Percentiles rank a stretch among this genome's conserved stretches.
Evolutionary conservation across 371 early-diverging fungal genomes (phyloP).

Genomic region (Parasitella parasitica): DNA sequence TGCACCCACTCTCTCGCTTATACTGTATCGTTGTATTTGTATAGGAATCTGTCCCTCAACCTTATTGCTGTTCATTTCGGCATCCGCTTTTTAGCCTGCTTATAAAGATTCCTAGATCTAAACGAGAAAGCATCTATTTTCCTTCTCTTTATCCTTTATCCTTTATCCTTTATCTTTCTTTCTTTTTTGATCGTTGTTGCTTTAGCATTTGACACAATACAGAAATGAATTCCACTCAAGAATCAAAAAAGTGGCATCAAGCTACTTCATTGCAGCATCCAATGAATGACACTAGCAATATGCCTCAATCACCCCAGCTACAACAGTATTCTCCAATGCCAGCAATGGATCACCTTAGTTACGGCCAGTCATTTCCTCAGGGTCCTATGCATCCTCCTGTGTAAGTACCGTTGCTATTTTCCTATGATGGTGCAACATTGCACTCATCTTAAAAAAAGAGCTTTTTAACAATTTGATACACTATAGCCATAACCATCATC

Average conservation of each 20-base stretch:
- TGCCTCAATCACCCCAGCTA: slow-evolving; percentile 25
- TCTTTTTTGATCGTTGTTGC: neutral
- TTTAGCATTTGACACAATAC: neutral
- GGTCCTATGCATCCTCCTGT: slow-evolving; percentile 34
- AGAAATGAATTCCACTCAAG: slow-evolving; percentile 38
- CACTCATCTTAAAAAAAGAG: slow-evolving; percentile 1
- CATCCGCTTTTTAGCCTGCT: slow-evolving; percentile 21
- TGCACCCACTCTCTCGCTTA: neutral
- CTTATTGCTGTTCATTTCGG: slow-evolving; percentile 24
- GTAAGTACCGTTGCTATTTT: slow-evolving; percentile 23
- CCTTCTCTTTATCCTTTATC: slow-evolving; percentile 5
- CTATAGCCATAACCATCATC: slow-evolving; percentile 18
- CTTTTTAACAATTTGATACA: neutral
- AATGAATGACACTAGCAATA: slow-evolving; percentile 25
- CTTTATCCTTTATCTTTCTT: slow-evolving; percentile 2
- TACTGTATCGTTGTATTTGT: neutral
- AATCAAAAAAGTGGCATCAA: slow-evolving; percentile 44
- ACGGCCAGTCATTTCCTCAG: slow-evolving; percentile 31
- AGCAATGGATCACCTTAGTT: slow-evolving; percentile 27
- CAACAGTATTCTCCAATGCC: slow-evolving; percentile 30
- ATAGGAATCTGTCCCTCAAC: slow-evolving; percentile 28
- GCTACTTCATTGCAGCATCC: slow-evolving; percentile 26
- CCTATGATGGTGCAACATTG: slow-evolving; percentile 26
- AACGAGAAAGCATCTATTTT: slow-evolving; percentile 1
- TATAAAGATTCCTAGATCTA: slow-evolving; percentile 19